Evolutionary conservation across 768 basidiomycete genomes (phyloP).

Genomic region (Russula virescens): DNA sequence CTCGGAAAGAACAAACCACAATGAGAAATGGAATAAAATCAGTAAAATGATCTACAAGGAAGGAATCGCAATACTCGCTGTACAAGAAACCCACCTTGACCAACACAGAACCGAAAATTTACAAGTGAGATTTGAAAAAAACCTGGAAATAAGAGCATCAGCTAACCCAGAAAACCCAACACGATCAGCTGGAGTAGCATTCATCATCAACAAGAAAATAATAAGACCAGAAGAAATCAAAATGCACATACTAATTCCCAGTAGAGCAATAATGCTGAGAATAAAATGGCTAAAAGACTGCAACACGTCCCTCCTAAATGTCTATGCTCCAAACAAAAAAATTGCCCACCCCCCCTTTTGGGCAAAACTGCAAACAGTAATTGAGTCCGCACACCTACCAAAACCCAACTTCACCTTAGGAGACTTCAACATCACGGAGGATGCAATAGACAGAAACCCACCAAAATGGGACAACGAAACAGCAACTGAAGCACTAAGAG

Average conservation of each 20-base stretch:
- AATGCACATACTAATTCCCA: too few species aligned
- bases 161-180: too few species aligned
- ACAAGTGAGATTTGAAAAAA: neutral
- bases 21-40: neutral
- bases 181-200: neutral
- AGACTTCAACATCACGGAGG: slow-evolving; percentile 5
- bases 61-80: neutral
- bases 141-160: neutral
- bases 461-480: accelerated
- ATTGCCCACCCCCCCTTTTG: too few species aligned
- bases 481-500: neutral
- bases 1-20: neutral
- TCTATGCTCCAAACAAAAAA: too few species aligned
- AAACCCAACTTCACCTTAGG: neutral
- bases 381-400: neutral
- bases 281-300: slow-evolving; percentile 23
- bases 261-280: neutral
- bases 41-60: neutral
- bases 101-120: neutral
- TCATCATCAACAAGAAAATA: neutral
- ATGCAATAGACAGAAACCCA: neutral
- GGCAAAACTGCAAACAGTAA: neutral
- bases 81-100: slow-evolving; percentile 1
- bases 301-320: too few species aligned
- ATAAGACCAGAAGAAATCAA: neutral